Percentiles rank a stretch among this genome's conserved stretches.
Conservation (phyloP, 192 early-diverging fungal genomes). For the Cladochytrium replicatum region DNA sequence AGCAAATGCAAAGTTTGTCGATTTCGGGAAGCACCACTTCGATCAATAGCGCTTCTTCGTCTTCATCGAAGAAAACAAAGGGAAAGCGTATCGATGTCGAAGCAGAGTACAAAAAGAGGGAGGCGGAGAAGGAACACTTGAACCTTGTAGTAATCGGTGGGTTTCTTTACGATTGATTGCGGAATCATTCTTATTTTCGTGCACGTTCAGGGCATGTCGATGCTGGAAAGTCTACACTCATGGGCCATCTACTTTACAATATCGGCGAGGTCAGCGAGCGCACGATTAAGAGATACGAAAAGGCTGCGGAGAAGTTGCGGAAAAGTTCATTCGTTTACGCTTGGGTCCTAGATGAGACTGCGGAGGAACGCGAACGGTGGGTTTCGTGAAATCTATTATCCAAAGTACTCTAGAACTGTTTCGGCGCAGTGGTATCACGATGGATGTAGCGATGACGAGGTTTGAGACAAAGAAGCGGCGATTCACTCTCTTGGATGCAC, state of each 20-base stretch:
- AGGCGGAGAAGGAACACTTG: slow-evolving; percentile 54
- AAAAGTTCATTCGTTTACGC: slow-evolving; percentile 95
- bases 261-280: slow-evolving; percentile 84
- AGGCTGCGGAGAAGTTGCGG: slow-evolving; percentile 84
- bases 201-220: slow-evolving; percentile 76
- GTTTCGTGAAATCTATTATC: slow-evolving; percentile 1
- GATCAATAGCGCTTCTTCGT: slow-evolving; percentile 8
- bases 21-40: slow-evolving; percentile 10
- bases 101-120: slow-evolving; percentile 59
- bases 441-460: slow-evolving; percentile 84
- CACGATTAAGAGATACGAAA: slow-evolving; percentile 76
- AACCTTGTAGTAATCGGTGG: slow-evolving; percentile 82
- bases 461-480: slow-evolving; percentile 70
- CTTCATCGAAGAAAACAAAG: slow-evolving; percentile 26
- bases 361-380: slow-evolving; percentile 73
- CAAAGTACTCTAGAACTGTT: slow-evolving; percentile 11
- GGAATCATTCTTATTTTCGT: slow-evolving; percentile 7
- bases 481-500: slow-evolving; percentile 90
- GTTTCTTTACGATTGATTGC: background rate
- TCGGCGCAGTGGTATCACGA: slow-evolving; percentile 73
- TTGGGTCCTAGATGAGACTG: slow-evolving; percentile 96
- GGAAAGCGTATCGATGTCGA: slow-evolving; percentile 63
- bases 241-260: slow-evolving; percentile 88
- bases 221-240: slow-evolving; percentile 91
- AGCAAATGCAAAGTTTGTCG: slow-evolving; percentile 16